Evolutionary conservation across 495 filamentous ascomycete genomes (phyloP).

Genomic region (Penicillium canariense): DNA sequence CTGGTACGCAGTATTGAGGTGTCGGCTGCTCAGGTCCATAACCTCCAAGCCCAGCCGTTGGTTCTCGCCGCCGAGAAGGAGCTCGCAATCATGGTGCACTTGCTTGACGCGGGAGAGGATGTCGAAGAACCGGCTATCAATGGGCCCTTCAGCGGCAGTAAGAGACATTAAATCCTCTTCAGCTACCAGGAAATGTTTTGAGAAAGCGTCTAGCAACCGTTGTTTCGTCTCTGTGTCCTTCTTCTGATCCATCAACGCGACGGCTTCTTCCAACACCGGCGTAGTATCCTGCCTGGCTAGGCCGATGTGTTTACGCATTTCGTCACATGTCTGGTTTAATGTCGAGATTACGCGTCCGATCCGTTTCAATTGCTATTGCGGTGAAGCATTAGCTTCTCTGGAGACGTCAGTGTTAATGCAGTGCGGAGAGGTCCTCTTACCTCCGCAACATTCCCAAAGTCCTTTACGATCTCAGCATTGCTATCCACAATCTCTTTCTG

Average conservation of each 20-base stretch:
- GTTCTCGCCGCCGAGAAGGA: conserved; percentile 85
- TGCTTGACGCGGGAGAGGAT: conserved; percentile 78
- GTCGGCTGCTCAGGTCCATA: conserved; percentile 82
- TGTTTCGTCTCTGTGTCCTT: conserved; percentile 82
- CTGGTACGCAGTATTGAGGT: conserved; percentile 89
- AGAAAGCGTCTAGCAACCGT: conserved; percentile 76
- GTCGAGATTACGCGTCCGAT: conserved; percentile 76
- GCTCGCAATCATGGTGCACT: conserved; percentile 83
- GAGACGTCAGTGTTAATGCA: background rate
- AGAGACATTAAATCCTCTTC: conserved; percentile 72
- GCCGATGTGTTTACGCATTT: conserved; percentile 74
- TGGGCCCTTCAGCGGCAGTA: conserved; percentile 72
- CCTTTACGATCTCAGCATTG: conserved; percentile 86
- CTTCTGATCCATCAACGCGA: conserved; percentile 70
- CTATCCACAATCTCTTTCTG: conserved; percentile 92
- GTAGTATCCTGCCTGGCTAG: conserved; percentile 72
- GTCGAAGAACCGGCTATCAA: conserved; percentile 83
- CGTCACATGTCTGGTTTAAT: conserved; percentile 77
- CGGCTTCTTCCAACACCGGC: conserved; percentile 76
- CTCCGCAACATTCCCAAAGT: conserved; percentile 90
- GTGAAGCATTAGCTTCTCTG: conserved; percentile 9
- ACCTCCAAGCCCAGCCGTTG: conserved; percentile 83
- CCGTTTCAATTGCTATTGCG: conserved; percentile 72
- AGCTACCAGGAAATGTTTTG: conserved; percentile 77
- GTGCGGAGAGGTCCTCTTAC: conserved; percentile 44